These are phyloP conservation scores for Xerocomus tenax DNA, from an alignment of 1,284 basidiomycete genomes.

Conservation along the genomic window DNA sequence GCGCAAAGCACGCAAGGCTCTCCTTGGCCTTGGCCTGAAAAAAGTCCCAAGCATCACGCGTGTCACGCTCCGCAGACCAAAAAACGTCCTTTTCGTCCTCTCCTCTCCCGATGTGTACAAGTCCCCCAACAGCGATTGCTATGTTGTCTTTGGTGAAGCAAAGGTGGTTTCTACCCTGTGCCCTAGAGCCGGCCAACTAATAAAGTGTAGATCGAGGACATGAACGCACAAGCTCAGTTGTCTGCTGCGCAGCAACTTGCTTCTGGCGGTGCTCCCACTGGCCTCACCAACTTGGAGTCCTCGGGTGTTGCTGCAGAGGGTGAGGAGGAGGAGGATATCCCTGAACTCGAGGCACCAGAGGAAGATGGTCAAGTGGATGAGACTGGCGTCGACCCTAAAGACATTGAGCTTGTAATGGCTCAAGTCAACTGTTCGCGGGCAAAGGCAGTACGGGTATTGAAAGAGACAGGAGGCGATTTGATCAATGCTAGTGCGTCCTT, in stretches of 20 bases:
- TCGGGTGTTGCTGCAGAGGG: conserved; percentile 45
- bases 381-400: conserved; percentile 83
- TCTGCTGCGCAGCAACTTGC: conserved; percentile 80
- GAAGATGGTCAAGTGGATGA: conserved; percentile 74
- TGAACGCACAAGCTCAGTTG: conserved; percentile 77
- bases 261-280: conserved; percentile 40
- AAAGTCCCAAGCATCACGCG: conserved; percentile 88
- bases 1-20: conserved; percentile 85
- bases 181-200: conserved; percentile 5
- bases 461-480: conserved; percentile 83
- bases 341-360: conserved; percentile 71
- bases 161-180: conserved; percentile 46
- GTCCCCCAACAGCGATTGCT: conserved; percentile 92
- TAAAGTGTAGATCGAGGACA: conserved; percentile 73
- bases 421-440: conserved; percentile 79
- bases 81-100: conserved; percentile 93
- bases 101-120: conserved; percentile 96
- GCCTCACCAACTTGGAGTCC: conserved; percentile 47
- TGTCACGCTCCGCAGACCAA: conserved; percentile 89
- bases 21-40: conserved; percentile 83
- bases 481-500: conserved; percentile 83
- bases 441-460: conserved; percentile 81
- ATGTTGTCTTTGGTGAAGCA: conserved; percentile 98
- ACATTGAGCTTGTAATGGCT: conserved; percentile 90
- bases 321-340: conserved; percentile 71